phyloP scores from a whole-genome alignment of 352 stramenopile genomes.

The Globisporangium viniferum region DNA sequence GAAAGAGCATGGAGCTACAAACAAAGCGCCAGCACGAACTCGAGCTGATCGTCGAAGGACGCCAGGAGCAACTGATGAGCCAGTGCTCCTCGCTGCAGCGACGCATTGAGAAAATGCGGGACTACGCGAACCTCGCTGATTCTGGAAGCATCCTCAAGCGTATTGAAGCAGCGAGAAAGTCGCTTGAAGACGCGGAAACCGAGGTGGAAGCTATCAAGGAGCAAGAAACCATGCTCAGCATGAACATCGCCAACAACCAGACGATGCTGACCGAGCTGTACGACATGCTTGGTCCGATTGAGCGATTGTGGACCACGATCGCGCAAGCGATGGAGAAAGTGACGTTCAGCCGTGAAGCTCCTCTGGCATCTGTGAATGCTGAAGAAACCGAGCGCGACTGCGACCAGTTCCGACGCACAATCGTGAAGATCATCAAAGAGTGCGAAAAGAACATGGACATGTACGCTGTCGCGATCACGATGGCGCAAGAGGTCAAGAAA shows the following conservation, averaged over 20 bases:
- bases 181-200: slow-evolving; percentile 73
- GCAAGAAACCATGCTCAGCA: slow-evolving; percentile 86
- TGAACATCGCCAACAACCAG: slow-evolving; percentile 81
- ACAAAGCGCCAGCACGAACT: slow-evolving; percentile 88
- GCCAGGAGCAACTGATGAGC: slow-evolving; percentile 81
- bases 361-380: slow-evolving; percentile 68
- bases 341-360: slow-evolving; percentile 62
- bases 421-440: slow-evolving; percentile 90
- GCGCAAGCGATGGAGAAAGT: slow-evolving; percentile 76
- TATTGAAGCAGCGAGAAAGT: slow-evolving; percentile 75
- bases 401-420: slow-evolving; percentile 85
- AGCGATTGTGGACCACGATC: slow-evolving; percentile 85
- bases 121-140: slow-evolving; percentile 83
- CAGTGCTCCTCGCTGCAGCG: slow-evolving; percentile 78
- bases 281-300: slow-evolving; percentile 83
- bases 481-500: slow-evolving; percentile 81
- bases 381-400: slow-evolving; percentile 85
- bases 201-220: slow-evolving; percentile 86
- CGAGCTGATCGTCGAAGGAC: slow-evolving; percentile 85
- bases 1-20: slow-evolving; percentile 90
- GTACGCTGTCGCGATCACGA: slow-evolving; percentile 72
- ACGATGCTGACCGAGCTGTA: slow-evolving; percentile 67
- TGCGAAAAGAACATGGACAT: slow-evolving; percentile 88
- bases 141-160: slow-evolving; percentile 78
- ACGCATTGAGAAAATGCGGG: slow-evolving; percentile 90